Conservation (phyloP, 176 grass and related monocot genomes). For the Tuctoria greenei region DNA sequence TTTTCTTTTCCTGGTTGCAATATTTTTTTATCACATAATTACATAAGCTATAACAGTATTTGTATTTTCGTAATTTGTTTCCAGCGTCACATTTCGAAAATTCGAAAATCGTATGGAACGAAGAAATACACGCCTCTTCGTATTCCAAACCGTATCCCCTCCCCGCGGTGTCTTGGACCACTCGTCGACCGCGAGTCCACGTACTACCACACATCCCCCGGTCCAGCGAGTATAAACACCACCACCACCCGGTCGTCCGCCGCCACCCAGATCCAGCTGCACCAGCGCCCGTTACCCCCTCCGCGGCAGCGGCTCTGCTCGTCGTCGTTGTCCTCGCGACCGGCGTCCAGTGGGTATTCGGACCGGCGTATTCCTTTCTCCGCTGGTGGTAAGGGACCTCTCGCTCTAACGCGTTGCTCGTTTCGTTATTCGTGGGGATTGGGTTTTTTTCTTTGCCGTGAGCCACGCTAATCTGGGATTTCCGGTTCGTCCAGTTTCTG, state of each 20-base stretch:
- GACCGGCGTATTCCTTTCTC: not conserved
- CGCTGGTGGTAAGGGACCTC: not conserved
- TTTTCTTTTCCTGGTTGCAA: too few species aligned
- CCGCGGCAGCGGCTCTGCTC: not conserved
- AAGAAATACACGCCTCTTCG: not conserved
- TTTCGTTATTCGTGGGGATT: not conserved
- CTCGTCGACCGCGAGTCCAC: conserved; percentile 13
- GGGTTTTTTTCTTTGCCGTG: not conserved
- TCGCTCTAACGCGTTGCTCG: not conserved
- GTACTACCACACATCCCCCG: not conserved
- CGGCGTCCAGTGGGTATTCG: not conserved
- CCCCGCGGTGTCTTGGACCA: conserved; percentile 1
- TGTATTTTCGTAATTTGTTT: too few species aligned
- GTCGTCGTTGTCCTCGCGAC: not conserved
- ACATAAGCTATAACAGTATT: too few species aligned
- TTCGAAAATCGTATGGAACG: not conserved
- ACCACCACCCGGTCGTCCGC: conserved; percentile 12
- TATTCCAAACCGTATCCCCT: conserved; percentile 7
- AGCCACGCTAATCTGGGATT: too few species aligned
- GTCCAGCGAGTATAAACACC: conserved; percentile 4
- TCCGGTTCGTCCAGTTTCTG: not conserved
- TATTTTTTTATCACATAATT: too few species aligned
- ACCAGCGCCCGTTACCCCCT: not conserved
- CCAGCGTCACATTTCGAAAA: too few species aligned
- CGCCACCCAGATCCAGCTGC: conserved; percentile 7